Evolutionary conservation across 345 rosid genomes (phyloP).

Genomic region (Hibiscus syriacus): DNA sequence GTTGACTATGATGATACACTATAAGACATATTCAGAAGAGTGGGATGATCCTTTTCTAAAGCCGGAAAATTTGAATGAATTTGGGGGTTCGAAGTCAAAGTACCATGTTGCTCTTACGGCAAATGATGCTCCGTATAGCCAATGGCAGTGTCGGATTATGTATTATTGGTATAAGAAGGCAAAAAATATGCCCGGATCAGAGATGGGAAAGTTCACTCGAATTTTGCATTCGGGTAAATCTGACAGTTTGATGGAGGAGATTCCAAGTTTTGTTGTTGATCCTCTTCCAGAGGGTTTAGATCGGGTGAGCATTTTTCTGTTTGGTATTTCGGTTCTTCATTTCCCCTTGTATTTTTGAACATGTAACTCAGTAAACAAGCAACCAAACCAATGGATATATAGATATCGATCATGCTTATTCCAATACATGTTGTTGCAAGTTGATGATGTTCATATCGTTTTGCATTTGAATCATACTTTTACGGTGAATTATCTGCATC

Average conservation of each 20-base stretch:
- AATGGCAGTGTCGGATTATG: conserved; percentile 81
- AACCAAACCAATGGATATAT: background rate
- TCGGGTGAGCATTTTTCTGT: conserved; percentile 46
- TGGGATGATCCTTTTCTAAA: conserved; percentile 23
- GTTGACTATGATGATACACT: no score
- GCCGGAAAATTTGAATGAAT: no score
- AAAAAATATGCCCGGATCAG: conserved; percentile 60
- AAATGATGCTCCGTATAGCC: conserved; percentile 57
- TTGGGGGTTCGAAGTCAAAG: conserved; percentile 15
- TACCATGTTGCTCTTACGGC: conserved; percentile 71
- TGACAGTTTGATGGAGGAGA: conserved; percentile 63
- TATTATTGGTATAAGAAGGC: conserved; percentile 67
- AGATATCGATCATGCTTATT: background rate
- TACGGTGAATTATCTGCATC: background rate
- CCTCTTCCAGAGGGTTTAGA: conserved; percentile 73
- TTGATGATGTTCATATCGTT: background rate
- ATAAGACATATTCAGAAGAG: conserved; percentile 20
- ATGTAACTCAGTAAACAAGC: background rate
- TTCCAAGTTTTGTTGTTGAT: conserved; percentile 62
- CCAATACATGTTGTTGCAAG: background rate
- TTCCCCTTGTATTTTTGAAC: background rate
- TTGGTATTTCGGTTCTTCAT: background rate
- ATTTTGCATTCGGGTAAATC: conserved; percentile 67
- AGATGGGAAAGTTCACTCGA: conserved; percentile 72
- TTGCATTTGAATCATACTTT: background rate